phyloP scores from a whole-genome alignment of 345 rosid species.

The Linum tenue region DNA sequence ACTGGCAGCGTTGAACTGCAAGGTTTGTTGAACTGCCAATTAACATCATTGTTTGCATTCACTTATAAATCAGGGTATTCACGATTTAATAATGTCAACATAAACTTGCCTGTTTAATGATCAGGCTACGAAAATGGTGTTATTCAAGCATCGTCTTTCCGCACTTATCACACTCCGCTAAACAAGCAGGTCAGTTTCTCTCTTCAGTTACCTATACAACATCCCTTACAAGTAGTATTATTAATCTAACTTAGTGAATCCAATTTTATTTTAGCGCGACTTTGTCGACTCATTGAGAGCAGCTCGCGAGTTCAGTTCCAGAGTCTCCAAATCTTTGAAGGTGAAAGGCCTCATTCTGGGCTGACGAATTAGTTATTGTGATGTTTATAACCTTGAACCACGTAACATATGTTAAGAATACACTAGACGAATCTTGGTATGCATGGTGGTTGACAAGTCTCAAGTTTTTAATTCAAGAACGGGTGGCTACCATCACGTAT shows the following conservation, averaged over 20 bases:
- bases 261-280: conserved; percentile 45
- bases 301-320: conserved; percentile 73
- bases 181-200: conserved; percentile 65
- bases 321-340: conserved; percentile 70
- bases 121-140: conserved; percentile 70
- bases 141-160: conserved; percentile 88
- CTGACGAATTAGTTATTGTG: conserved; percentile 3
- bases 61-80: too few species aligned
- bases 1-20: conserved; percentile 70
- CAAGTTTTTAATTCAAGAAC: background rate
- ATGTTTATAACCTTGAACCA: background rate
- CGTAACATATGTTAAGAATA: background rate
- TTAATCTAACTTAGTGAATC: conserved; percentile 4
- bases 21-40: conserved; percentile 39
- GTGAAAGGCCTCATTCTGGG: conserved; percentile 25
- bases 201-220: conserved; percentile 9
- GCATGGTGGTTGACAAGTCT: background rate
- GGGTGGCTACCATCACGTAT: background rate
- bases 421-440: background rate
- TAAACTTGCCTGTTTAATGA: background rate
- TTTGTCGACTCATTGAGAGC: conserved; percentile 87
- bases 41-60: background rate
- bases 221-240: conserved; percentile 2
- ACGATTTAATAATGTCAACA: too few species aligned
- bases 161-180: conserved; percentile 95